Base-by-base conservation (phyloP, 345 rosid species). In the Lagerstroemia speciosa region DNA sequence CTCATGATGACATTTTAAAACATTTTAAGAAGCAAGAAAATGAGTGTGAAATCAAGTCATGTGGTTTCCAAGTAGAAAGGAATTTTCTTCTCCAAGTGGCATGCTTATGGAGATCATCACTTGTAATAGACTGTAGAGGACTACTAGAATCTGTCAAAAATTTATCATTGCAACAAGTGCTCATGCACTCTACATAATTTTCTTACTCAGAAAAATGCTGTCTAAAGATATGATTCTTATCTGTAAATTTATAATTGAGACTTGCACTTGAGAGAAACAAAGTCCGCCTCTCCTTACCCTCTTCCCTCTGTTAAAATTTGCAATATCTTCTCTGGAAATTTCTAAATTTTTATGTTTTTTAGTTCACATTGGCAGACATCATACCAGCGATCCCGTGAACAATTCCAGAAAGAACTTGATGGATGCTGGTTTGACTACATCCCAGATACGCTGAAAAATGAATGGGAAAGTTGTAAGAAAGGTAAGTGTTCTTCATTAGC, bases 351-450 rank as follows among this genome's bases (percentile, higher is more conserved):
- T 78, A 85, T 81, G 78, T 87, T 78, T 73, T 82, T 78, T 85
- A 85, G 90, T 82, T 83, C 64, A 70, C 78, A 67, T 88, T 80
- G 78, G 76, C 88, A 85, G 93, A 77, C 75, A 71, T 84, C 87
- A 32, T 85, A 55, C 69, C 75, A 72, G 70, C 83, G 67, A 69
- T 79, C 85, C 72, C 31, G 73, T 61, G 75, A 77, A 66, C 67
- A 65, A 43, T 75, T 87, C 50, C 71, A 62, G 68, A 85, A 79
- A 67, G 88, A 85, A 82, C 79, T 85, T 66, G 83, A 82, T 72
- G 88, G 85, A 69, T 81, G 84, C 65, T 85, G 93, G 93, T 84
- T 82, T 75, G 90, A 81, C 71, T 73, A 75, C 76, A 78, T 81
- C 72, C 78, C 74, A 65, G 81, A 80, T 65, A 74, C 85, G 41